Evolutionary conservation across 805 yeast genomes (phyloP), one percentile per base, ranked within the genome.

Genomic region (Metschnikowia noctiluminum): DNA sequence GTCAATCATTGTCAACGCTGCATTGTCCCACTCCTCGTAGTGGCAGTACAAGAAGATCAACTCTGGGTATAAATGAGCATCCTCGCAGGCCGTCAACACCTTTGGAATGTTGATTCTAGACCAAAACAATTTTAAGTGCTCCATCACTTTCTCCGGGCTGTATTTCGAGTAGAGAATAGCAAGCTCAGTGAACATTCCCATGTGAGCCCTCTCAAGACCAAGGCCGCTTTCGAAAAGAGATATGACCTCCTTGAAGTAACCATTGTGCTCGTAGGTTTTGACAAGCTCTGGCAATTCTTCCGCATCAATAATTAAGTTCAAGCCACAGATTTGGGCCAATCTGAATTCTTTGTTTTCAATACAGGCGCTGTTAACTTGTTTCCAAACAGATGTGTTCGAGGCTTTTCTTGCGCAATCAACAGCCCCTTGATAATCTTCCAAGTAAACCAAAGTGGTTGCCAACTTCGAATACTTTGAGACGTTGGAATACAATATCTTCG

Each of bases 331-430:
- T 76, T 94, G 99, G 11, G 98, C 99, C 53, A 94, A 78, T 69
- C 96, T 84, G 79, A 94, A 94, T 71, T 94, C 99, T 65, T 84
- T 84, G 73, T 89, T 87, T 59, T 85, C 96, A 67, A 94, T 84
- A 81, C 99, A 94, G 21, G 97, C 99, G 66, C 85, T 88, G 71
- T 90, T 89, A 44, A 94, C 99, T 71, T 91, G 95, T 71, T 90
- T 94, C 99, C 99, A 94, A 37, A 94, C 99, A 63, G 79, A 80
- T 52, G 86, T 81, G 69, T 89, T 90, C 34, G 96, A 87, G 2
- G 99, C 98, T 73, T 92, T 94, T 77, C 99, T 87, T 21, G 99
- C 99, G 70, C 97, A 90, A 64, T 94, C 98, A 54, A 94, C 99
- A 44, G 99, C 99, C 48, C 89, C 83, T 73, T 94, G 97, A 69